Percentiles rank a stretch among this genome's conserved stretches.
Evolutionary conservation across 2,329 filamentous ascomycete genomes (phyloP).

Genomic region (Pleurostoma richardsiae): DNA sequence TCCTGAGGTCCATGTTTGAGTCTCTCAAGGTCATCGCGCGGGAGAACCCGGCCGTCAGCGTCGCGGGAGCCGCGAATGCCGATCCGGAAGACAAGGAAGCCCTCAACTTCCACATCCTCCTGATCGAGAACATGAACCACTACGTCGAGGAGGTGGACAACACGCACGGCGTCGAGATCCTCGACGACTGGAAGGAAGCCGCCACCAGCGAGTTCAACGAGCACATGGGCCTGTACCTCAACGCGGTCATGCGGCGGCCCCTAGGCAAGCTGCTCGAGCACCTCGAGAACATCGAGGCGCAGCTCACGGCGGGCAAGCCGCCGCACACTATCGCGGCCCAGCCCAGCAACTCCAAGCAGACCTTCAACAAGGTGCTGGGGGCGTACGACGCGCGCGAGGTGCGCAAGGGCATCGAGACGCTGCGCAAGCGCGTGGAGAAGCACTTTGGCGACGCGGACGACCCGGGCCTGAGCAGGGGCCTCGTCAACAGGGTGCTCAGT

Average conservation of each 20-base stretch:
- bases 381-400: conserved; percentile 81
- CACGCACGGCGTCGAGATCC: conserved; percentile 63
- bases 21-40: conserved; percentile 89
- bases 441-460: conserved; percentile 91
- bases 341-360: conserved; percentile 74
- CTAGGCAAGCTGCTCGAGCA: conserved; percentile 89
- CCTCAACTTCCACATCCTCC: conserved; percentile 91
- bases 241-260: conserved; percentile 81
- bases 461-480: conserved; percentile 53
- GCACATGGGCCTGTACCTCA: conserved; percentile 83
- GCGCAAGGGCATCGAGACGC: conserved; percentile 80
- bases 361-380: conserved; percentile 82
- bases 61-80: conserved; percentile 24
- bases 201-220: conserved; percentile 76
- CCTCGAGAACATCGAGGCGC: conserved; percentile 80
- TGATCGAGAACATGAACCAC: conserved; percentile 99
- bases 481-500: conserved; percentile 52
- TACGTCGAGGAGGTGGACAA: conserved; percentile 90
- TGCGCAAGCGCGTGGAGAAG: conserved; percentile 92
- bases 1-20: conserved; percentile 96
- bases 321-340: conserved; percentile 66
- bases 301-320: conserved; percentile 55
- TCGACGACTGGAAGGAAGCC: conserved; percentile 77
- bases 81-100: conserved; percentile 89
- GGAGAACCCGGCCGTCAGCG: conserved; percentile 52